Base-by-base conservation (phyloP, 2,329 filamentous ascomycete genomes). In the Sclerotinia sclerotiorum region DNA sequence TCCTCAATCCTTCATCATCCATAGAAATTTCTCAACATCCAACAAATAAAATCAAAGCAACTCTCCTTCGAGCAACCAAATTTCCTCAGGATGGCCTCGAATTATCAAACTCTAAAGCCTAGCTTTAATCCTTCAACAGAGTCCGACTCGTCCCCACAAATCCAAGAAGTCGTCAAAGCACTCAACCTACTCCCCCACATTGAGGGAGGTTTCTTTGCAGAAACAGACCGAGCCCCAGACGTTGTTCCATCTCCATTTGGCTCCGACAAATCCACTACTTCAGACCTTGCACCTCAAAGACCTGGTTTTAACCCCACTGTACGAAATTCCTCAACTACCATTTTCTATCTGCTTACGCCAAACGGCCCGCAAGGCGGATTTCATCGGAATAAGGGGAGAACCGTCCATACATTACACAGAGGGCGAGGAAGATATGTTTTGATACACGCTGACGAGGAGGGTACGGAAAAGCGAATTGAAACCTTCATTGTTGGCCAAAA, bases 271-370 rank as follows among this genome's bases (percentile, higher is more conserved):
- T 80, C 80, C 21, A 76, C 73, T 1, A 78, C 78, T 19, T 70
- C 76, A 24, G 78, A 79, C 48, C 75, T 80, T n/a, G 78, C 77
- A 44, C 71, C 76, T 46, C 73, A 76, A 68, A 77, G 78, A 21
- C 74, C 76, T 5, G 78, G 79, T 69, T 81, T 80, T 69, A 76
- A 81, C 66, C 77, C 81, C 3, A 64, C 74, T 13, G 78, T 81
- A 21, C 82, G 88, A 46, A 82, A 82, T 68, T 83, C 86, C 2
- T 86, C 83, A 67, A 89, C 87, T 0, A 83, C 82, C 2, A 91
- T 91, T 65, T 86, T 84, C 78, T 91, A 92, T 76, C 80, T 88
- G 58, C 79, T 92, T 49, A 89, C 86, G 0, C 84, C 85, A 0
- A 73, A 73, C 27, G 81, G 80, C 0, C 84, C 87, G 0, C 79